phyloP scores from a whole-genome alignment of 1,284 basidiomycete species.

The Apiotrichum laibachii region DNA sequence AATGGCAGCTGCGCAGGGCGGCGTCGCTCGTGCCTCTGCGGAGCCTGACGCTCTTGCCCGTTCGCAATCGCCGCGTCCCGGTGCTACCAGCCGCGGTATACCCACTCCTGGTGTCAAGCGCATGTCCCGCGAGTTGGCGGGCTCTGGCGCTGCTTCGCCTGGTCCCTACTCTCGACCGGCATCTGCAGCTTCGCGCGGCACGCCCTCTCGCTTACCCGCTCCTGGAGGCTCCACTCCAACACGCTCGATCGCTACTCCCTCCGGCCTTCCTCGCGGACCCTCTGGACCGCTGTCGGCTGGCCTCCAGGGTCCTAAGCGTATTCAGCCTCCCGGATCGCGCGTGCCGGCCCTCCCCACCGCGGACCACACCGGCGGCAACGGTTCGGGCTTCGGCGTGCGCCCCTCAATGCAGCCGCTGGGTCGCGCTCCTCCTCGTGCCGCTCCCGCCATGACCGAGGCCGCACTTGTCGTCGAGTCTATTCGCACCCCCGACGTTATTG shows the following conservation, averaged over 20 bases:
- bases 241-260: conserved; percentile 16
- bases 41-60: not conserved
- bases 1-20: conserved; percentile 35
- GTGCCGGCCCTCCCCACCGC: conserved; percentile 7
- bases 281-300: not conserved
- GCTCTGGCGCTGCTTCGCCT: not conserved
- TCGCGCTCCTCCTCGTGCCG: conserved; percentile 1
- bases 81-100: not conserved
- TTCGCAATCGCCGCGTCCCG: conserved; percentile 1
- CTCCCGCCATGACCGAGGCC: conserved; percentile 5
- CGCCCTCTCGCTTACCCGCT: not conserved
- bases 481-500: conserved; percentile 65
- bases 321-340: not conserved
- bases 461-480: conserved; percentile 35
- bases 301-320: not conserved
- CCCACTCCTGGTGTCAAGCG: conserved; percentile 1
- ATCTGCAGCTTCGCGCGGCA: conserved; percentile 4
- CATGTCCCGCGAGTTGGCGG: conserved; percentile 1
- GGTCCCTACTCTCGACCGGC: conserved; percentile 5
- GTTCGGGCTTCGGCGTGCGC: not conserved
- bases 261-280: conserved; percentile 11
- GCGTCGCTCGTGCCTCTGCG: conserved; percentile 12
- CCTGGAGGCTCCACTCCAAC: conserved; percentile 5
- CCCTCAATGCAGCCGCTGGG: conserved; percentile 31
- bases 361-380: not conserved